phyloP scores from a whole-genome alignment of 2,329 filamentous ascomycete species.

The Ambrosiella xylebori region DNA sequence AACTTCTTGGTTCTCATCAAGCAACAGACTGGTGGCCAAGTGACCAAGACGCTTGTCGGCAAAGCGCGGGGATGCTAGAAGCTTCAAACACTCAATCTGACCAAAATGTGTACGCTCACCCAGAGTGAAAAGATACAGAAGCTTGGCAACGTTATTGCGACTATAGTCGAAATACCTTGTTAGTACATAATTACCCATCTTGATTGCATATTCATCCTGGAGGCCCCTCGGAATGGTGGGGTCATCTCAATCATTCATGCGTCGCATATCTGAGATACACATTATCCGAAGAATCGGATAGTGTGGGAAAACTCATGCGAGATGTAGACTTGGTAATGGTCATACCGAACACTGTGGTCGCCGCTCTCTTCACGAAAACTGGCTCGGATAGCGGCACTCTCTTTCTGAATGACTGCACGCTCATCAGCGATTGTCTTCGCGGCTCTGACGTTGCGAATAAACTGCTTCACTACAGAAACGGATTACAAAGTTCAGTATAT shows the following conservation, averaged over 20 bases:
- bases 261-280: background rate
- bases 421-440: conserved; percentile 99
- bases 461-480: conserved; percentile 69
- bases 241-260: background rate
- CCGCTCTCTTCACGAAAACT: conserved; percentile 95
- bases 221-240: background rate
- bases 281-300: background rate
- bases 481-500: background rate
- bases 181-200: background rate
- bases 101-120: conserved; percentile 97
- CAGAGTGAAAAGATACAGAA: conserved; percentile 93
- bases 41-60: conserved; percentile 95
- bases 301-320: background rate
- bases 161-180: conserved; percentile 27
- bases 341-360: conserved; percentile 73
- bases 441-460: conserved; percentile 96
- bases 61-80: conserved; percentile 89
- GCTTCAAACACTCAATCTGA: conserved; percentile 97
- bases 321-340: background rate
- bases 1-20: conserved; percentile 98
- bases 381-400: conserved; percentile 91
- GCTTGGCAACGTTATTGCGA: conserved; percentile 96
- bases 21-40: conserved; percentile 81
- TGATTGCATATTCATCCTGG: background rate
- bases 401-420: conserved; percentile 94